A percentile compares a stretch with the other conserved stretches of the same genome.
Evolutionary conservation across 192 early-diverging fungal genomes (phyloP).

Genomic region (Coemansia pectinata): DNA sequence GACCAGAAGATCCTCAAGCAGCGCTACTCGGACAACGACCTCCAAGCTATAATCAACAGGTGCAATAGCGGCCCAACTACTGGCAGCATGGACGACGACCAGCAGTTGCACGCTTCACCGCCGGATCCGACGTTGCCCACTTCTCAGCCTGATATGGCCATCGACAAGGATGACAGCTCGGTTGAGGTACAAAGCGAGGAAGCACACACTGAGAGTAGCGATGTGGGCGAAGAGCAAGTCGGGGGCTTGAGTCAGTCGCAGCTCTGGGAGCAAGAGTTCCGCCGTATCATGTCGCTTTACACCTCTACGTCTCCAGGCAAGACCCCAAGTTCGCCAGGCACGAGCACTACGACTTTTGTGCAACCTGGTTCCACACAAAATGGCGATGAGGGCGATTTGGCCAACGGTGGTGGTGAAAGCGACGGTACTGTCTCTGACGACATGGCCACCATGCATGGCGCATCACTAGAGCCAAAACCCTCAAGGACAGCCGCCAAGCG

Average conservation of each 20-base stretch:
- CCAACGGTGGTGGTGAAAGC: slow-evolving; percentile 8
- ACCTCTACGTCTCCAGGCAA: slow-evolving; percentile 1
- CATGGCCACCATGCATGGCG: not conserved
- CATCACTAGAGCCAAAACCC: not conserved
- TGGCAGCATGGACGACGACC: not conserved
- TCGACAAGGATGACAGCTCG: not conserved
- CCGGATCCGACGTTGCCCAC: not conserved
- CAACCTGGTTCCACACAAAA: not conserved
- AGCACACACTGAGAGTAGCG: not conserved
- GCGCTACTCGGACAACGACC: slow-evolving; percentile 58
- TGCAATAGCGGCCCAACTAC: slow-evolving; percentile 6
- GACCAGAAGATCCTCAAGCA: slow-evolving; percentile 43
- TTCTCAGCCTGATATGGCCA: not conserved
- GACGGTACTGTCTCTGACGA: slow-evolving; percentile 1
- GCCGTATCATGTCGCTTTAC: slow-evolving; percentile 45
- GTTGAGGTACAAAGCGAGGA: not conserved
- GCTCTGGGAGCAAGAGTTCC: slow-evolving; percentile 52
- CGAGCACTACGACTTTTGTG: not conserved
- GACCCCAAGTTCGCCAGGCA: not conserved
- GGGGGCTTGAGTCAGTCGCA: slow-evolving; percentile 24
- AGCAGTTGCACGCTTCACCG: not conserved
- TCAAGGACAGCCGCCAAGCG: not conserved
- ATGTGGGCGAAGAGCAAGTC: not conserved
- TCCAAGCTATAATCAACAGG: slow-evolving; percentile 34
- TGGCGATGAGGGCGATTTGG: not conserved